A percentile compares a stretch with the other conserved stretches of the same genome.
Conservation (phyloP, 345 rosid genomes). For the Linum usitatissimum region DNA sequence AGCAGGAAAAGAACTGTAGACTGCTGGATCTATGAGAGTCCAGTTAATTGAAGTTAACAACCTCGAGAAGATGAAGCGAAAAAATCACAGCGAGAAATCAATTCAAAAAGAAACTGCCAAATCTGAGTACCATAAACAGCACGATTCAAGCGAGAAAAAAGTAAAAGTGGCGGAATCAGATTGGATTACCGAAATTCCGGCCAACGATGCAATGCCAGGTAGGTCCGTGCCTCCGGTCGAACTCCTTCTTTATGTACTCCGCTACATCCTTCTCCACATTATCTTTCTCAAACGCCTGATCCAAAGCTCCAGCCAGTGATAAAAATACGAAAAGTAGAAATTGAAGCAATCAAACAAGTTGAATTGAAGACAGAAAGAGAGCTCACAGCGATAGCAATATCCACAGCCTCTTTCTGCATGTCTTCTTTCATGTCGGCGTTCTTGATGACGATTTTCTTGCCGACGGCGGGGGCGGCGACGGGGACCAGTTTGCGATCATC, state of each 20-base stretch:
- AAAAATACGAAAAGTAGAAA: neutral
- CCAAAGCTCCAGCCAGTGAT: constrained; percentile 8
- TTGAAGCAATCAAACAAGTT: neutral
- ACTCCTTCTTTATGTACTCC: constrained; percentile 93
- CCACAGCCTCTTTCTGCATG: constrained; percentile 84
- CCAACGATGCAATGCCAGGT: constrained; percentile 99
- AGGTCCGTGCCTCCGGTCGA: constrained; percentile 84
- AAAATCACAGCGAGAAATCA: constrained; percentile 3
- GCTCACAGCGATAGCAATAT: constrained; percentile 64
- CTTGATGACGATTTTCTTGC: constrained; percentile 57
- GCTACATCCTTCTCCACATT: constrained; percentile 93
- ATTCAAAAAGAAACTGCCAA: neutral
- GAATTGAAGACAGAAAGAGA: neutral
- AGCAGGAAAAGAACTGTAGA: neutral
- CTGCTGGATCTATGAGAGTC: neutral
- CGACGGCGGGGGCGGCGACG: constrained; percentile 26
- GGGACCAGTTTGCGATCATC: constrained; percentile 46
- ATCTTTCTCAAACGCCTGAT: constrained; percentile 73
- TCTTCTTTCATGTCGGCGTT: constrained; percentile 98
- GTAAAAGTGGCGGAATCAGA: constrained; percentile 3
- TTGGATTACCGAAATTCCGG: constrained; percentile 77
- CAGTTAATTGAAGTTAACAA: neutral
- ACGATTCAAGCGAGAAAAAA: neutral
- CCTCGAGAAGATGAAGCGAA: neutral
- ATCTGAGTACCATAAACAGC: neutral